A percentile compares a stretch with the other conserved stretches of the same genome.
These are phyloP conservation scores for Poa pratensis DNA, from an alignment of 176 grass and related monocot species.

Conservation along the genomic window DNA sequence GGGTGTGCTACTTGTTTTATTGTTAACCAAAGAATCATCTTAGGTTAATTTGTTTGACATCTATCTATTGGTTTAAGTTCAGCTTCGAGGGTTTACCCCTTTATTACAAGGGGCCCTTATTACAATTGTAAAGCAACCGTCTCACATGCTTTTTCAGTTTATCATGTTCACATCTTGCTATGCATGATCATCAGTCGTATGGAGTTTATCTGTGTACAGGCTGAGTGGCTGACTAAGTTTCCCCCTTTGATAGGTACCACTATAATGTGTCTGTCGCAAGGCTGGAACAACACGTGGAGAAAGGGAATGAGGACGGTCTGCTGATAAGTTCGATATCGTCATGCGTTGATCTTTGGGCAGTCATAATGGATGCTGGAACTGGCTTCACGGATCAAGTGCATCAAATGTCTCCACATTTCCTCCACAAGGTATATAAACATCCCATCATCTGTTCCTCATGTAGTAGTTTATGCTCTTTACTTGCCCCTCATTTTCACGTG, in stretches of 20 bases:
- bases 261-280: constrained; percentile 69
- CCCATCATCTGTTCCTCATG: constrained; percentile 1
- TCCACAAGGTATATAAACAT: constrained; percentile 50
- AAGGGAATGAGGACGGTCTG: constrained; percentile 79
- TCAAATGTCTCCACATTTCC: constrained; percentile 62
- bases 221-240: constrained; percentile 43
- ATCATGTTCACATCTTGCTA: neutral
- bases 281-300: constrained; percentile 68
- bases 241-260: constrained; percentile 62
- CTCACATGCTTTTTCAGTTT: too few relatives aligned
- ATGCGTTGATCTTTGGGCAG: constrained; percentile 70
- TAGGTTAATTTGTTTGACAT: constrained; percentile 4
- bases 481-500: constrained; percentile 21
- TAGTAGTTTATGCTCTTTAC: constrained; percentile 23
- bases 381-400: constrained; percentile 74
- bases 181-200: too few relatives aligned
- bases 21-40: neutral
- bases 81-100: too few relatives aligned
- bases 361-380: constrained; percentile 88
- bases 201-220: constrained; percentile 4
- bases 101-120: too few relatives aligned
- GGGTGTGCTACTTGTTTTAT: neutral
- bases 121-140: too few relatives aligned
- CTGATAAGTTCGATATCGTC: constrained; percentile 82
- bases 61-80: neutral